phyloP scores from a whole-genome alignment of 257 asterid species.

The Primulina huaijiensis region DNA sequence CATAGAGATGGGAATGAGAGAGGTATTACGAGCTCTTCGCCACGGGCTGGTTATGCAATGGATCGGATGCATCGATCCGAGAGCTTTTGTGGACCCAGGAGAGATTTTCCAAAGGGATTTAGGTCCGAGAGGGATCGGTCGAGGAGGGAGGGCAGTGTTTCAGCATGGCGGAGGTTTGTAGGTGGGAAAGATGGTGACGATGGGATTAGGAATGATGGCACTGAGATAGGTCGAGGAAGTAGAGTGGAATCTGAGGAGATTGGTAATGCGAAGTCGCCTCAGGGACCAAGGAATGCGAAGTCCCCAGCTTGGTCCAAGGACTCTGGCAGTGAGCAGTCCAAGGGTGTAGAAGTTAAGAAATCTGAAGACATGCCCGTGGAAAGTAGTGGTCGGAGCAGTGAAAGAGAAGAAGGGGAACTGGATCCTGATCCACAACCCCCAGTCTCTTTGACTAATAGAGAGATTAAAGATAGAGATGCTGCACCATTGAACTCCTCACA shows the following conservation, averaged over 20 bases:
- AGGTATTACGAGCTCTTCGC: conserved; percentile 66
- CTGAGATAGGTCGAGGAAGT: conserved; percentile 55
- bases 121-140: conserved; percentile 96
- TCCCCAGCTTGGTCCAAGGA: conserved; percentile 96
- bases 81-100: conserved; percentile 83
- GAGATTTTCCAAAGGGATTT: conserved; percentile 90
- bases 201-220: conserved; percentile 44
- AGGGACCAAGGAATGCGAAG: conserved; percentile 52
- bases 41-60: conserved; percentile 59
- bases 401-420: conserved; percentile 94
- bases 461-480: conserved; percentile 42
- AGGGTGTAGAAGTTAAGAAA: conserved; percentile 72
- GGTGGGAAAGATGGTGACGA: conserved; percentile 79
- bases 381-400: conserved; percentile 64
- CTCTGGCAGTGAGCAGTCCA: conserved; percentile 87
- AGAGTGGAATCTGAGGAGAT: conserved; percentile 53
- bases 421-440: conserved; percentile 79
- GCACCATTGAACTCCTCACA: conserved; percentile 33
- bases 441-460: conserved; percentile 34
- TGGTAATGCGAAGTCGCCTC: conserved; percentile 65
- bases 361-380: conserved; percentile 61
- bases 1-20: conserved; percentile 64
- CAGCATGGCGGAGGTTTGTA: conserved; percentile 86
- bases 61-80: conserved; percentile 75
- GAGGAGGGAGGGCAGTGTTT: conserved; percentile 66